A percentile compares a stretch with the other conserved stretches of the same genome.
Evolutionary conservation across 768 basidiomycete genomes (phyloP).

Genomic region (Tylopilus cervinicoccineus): DNA sequence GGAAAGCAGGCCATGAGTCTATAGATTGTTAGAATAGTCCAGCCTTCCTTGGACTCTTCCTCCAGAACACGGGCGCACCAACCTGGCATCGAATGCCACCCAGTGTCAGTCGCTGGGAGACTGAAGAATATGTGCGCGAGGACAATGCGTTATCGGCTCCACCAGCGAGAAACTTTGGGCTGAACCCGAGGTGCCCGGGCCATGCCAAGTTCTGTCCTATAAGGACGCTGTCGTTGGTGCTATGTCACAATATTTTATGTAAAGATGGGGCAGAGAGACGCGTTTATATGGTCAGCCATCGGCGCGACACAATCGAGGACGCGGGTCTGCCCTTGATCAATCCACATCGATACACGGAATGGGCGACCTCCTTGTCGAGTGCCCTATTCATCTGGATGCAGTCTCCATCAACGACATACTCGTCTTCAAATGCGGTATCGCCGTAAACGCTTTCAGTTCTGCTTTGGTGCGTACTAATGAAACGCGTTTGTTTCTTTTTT

Average conservation of each 20-base stretch:
- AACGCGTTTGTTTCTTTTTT: constrained; percentile 6
- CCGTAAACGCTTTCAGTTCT: constrained; percentile 2
- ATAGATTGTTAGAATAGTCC: not conserved
- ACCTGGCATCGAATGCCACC: no score
- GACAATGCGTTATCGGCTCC: no score
- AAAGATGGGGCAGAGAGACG: no score
- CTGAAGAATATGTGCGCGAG: no score
- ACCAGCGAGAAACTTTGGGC: no score
- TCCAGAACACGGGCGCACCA: not conserved
- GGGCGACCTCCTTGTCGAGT: constrained; percentile 26
- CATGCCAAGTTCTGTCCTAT: no score
- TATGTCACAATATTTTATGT: no score
- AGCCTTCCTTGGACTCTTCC: not conserved
- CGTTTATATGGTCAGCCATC: not conserved
- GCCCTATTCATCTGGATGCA: constrained; percentile 30
- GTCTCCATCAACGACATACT: constrained; percentile 26
- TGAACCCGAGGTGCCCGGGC: no score
- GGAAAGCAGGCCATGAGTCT: not conserved
- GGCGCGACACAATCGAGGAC: not conserved
- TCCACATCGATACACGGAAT: constrained; percentile 4
- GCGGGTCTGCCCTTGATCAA: not conserved
- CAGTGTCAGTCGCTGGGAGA: no score
- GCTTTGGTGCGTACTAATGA: constrained; percentile 10
- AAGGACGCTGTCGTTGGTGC: no score
- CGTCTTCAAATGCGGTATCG: constrained; percentile 30